Evolutionary conservation across 495 filamentous ascomycete species (phyloP).

Genomic region (Achaetomiella virescens): DNA sequence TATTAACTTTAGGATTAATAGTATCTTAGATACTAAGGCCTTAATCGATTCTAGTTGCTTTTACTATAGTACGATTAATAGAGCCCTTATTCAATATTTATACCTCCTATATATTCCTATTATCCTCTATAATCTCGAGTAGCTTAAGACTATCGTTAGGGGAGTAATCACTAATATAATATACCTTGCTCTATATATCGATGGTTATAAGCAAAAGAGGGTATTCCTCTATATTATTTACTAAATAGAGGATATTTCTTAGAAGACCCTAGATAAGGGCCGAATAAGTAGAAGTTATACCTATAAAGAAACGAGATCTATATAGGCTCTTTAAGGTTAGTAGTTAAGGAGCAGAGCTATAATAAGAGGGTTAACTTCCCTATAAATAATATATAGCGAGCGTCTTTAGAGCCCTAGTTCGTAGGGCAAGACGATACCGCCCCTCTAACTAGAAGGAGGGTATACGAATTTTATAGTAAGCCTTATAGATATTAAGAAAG

Average conservation of each 20-base stretch:
- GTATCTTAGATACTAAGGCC: too few relatives aligned
- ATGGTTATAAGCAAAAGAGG: too few relatives aligned
- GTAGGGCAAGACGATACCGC: too few relatives aligned
- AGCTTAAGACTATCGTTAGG: background rate
- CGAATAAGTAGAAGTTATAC: background rate
- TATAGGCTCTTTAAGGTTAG: background rate
- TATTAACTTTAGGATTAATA: too few relatives aligned
- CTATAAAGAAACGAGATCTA: background rate
- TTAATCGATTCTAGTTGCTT: too few relatives aligned
- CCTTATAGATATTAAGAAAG: background rate
- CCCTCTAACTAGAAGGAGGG: too few relatives aligned
- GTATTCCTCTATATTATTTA: background rate
- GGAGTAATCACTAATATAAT: background rate
- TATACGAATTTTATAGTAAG: background rate
- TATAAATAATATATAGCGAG: background rate
- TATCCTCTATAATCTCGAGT: background rate
- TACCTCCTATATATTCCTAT: background rate
- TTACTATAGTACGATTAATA: too few relatives aligned
- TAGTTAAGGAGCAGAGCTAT: background rate
- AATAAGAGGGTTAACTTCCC: background rate
- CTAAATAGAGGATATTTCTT: background rate
- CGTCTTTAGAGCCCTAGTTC: too few relatives aligned
- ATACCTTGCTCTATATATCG: too few relatives aligned
- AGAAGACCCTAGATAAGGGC: background rate
- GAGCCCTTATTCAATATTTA: too few relatives aligned